Evolutionary conservation across 768 basidiomycete genomes (phyloP), one percentile per base, ranked within the genome.

Genomic region (Grammothele lineata): DNA sequence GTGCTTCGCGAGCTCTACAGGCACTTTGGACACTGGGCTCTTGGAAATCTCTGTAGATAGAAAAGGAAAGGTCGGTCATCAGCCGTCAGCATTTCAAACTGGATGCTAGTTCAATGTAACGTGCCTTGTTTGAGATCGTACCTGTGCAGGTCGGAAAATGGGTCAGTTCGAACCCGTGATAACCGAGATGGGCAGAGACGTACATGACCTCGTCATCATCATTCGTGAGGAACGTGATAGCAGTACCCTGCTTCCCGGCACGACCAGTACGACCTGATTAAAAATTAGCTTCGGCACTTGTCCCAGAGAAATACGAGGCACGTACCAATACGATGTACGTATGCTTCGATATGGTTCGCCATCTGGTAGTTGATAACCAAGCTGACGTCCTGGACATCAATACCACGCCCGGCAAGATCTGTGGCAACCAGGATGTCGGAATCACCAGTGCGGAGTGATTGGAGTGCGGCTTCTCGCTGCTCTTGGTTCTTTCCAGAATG

Each of bases 401-500:
- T 98, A 77, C 96, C 96, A 60, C 96, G 89, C 37, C 96, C 96
- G 34, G 96, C 96, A 36, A 99, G 74, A 66, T 99, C 96, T 4
- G 96, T 99, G 1, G 96, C 96, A 25, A 99, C 95, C 7, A 99
- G 76, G 18, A 98, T 77, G 62, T 93, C 85, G 17, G 86, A 75
- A 43, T 92, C 84, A 41, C 94, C 95, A 22, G 76, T 84, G 9
- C 96, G 84, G 49, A 99, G 69, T 2, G 88, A 74, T 57, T 92
- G 86, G 56, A 99, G 68, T 4, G 95, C 83, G 1, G 89, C 89
- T 66, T 99, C 96, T 65, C 96, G 85, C 65, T 97, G 93, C 62
- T 94, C 92, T 66, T 99, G 96, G 50, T 87, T 92, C 72, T 99
- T 99, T 51, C 95, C 96, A 9, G 93, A 96, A 61, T 99, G 96